Base-by-base conservation (phyloP, 192 early-diverging fungal genomes). In the Backusella psychrophila region DNA sequence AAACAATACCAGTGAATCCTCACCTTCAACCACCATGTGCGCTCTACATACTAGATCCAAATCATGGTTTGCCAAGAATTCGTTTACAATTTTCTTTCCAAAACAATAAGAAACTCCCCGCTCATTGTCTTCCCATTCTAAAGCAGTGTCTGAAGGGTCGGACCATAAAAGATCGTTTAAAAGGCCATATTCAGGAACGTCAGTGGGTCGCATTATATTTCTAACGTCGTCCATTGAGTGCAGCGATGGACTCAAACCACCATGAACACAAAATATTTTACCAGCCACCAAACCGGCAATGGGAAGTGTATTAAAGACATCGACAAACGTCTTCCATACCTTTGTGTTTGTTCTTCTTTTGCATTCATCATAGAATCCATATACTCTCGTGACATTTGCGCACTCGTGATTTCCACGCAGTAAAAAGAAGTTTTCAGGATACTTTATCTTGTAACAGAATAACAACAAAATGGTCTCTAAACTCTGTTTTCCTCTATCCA, bases 321-420 rank as follows among this genome's bases (percentile, higher is more conserved):
- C 93, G 9, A 95, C 90, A 83, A 98, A 97, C 29, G 91, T 82
- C 84, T 92, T 94, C 96, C 96, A 98, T 65, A 95, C 90, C 77
- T 96, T 96, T 66, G 96, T 81, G 63, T 84, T 95, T 38, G 89
- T 90, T 49, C 96, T 84, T 36, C 96, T 91, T 75, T 97, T 97
- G 89, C 96, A 98, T 83, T 98, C 96, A 83, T 98, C 96, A 80
- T 95, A 98, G 83, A 98, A 98, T 21, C 96, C 96, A 79, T 98
- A 97, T 11, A 96, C 95, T 85, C 93, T 87, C 63, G 95, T 98
- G 46, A 98, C 93, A 79, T 91, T 94, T 19, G 95, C 95, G 75
- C 93, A 94, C 81, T 99, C 97, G 84, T 99, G 97, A 86, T 99
- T 99, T 44, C 97, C 97, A 67, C 97, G 90, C 73, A 98, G 79